Evolutionary conservation across 192 early-diverging fungal species (phyloP), one percentile per base, ranked within the genome.

Genomic region (Coemansia sp.): DNA sequence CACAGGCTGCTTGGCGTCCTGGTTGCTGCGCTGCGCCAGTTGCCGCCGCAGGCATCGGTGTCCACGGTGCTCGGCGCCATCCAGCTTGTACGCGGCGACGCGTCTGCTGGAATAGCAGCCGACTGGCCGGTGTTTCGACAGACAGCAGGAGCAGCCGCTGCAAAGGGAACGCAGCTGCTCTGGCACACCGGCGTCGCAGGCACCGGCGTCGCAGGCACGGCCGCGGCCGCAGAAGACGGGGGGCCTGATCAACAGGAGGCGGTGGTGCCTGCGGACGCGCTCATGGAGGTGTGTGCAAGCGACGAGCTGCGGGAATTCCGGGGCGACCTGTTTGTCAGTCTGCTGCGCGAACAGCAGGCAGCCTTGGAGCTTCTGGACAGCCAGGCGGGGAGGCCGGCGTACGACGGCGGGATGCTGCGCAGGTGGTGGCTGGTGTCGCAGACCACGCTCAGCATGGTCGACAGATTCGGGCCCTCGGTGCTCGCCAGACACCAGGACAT

Each of bases 401-500:
- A 45, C 10, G 32, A 54, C 6, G 53, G 50, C 2, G 50, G n/a
- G 18, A 24, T 68, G 39, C 25, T 47, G 18, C 67, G 63, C 39
- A 69, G 59, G 36, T 80, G 77, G 77, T 74, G 77, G 77, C 27
- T 75, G 20, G 65, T 80, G 11, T 80, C 77, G 58, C 77, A 80
- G 28, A 47, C 58, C 25, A 67, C 88, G 50, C 22, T 80, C 42
- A 72, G 63, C 35, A 87, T 92, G 82, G 82, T 89, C 36, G 86
- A 91, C 19, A 63, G 70, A 6, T 68, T 92, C 42, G 93, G 93
- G 0, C 87, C 91, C n/a, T 71, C 74, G 3, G 90, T 93, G 35
- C 56, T 95, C 45, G 77, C 84, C 56, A 88, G 87, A 27, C 89
- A 90, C 30, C 80, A 80, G 0, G 90, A 95, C 68, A 85, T 95